Evolutionary conservation across 495 filamentous ascomycete species (phyloP).

Genomic region (Pseudoneurospora amorphoporcata): DNA sequence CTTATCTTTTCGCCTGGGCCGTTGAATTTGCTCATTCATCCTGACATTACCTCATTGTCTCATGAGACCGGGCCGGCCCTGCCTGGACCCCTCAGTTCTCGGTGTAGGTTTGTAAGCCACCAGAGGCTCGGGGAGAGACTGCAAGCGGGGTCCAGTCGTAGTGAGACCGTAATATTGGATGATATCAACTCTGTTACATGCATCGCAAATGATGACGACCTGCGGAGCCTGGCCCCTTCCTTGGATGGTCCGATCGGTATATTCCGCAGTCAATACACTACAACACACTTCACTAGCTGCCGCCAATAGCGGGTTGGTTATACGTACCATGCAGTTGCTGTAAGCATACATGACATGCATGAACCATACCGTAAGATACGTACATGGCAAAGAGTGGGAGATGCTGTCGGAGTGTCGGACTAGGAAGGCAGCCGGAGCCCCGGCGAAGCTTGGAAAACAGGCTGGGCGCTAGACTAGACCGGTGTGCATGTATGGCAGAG

Average conservation of each 20-base stretch:
- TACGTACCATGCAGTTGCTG: not conserved
- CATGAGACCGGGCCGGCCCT: not conserved
- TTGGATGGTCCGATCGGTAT: not conserved
- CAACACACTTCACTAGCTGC: not conserved
- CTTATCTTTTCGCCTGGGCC: not conserved
- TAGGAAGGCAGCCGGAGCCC: not conserved
- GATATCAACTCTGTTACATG: not conserved
- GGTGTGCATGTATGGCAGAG: not conserved
- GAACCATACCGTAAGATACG: not conserved
- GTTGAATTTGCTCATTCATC: not conserved
- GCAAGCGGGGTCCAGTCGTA: not conserved
- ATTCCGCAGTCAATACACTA: not conserved
- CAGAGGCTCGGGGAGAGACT: not conserved
- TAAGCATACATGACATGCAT: not conserved
- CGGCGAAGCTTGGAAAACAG: not conserved
- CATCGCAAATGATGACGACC: not conserved
- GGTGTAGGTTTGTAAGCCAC: not conserved
- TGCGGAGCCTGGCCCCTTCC: not conserved
- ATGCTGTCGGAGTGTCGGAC: not conserved
- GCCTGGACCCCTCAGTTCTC: not conserved
- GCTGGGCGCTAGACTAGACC: not conserved
- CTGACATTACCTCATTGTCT: not conserved
- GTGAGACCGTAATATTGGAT: not conserved
- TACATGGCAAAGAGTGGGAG: not conserved
- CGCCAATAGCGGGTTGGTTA: not conserved